Conservation (phyloP, 306 rosid genomes). For the Medicago lupulina region DNA sequence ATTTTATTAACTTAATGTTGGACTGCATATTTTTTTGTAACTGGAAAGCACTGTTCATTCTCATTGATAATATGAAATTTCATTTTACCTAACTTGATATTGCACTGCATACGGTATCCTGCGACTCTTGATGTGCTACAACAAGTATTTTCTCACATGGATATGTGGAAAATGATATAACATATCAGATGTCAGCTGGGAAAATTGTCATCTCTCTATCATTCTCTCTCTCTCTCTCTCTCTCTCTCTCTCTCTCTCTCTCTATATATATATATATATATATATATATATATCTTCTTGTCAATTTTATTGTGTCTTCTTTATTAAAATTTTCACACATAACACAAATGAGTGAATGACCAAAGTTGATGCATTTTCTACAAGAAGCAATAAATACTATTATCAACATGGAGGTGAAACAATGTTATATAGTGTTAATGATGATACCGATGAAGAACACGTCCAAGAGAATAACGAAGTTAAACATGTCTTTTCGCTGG, state of each 20-base stretch:
- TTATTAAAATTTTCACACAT: no score
- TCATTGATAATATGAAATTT: slow-evolving; percentile 30
- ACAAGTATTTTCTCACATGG: slow-evolving; percentile 98
- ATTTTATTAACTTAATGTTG: slow-evolving; percentile 3
- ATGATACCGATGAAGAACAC: no score
- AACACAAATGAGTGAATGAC: no score
- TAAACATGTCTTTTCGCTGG: no score
- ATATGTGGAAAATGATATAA: slow-evolving; percentile 89
- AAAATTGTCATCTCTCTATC: slow-evolving; percentile 77
- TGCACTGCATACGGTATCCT: slow-evolving; percentile 52
- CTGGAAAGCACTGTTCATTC: not conserved
- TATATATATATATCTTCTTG: no score
- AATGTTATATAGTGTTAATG: no score
- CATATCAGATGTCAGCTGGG: no score
- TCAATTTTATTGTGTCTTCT: no score
- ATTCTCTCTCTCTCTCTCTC: slow-evolving; percentile 50
- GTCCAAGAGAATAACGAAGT: no score
- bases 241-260: slow-evolving; percentile 54
- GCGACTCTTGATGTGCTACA: slow-evolving; percentile 98
- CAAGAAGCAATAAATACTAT: no score
- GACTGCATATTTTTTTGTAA: slow-evolving; percentile 1
- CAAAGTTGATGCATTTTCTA: no score
- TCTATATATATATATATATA: not conserved
- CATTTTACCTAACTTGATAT: not conserved
- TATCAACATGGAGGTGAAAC: no score